Conservation (phyloP, 345 rosid species). For the Ceriops zippeliana region DNA sequence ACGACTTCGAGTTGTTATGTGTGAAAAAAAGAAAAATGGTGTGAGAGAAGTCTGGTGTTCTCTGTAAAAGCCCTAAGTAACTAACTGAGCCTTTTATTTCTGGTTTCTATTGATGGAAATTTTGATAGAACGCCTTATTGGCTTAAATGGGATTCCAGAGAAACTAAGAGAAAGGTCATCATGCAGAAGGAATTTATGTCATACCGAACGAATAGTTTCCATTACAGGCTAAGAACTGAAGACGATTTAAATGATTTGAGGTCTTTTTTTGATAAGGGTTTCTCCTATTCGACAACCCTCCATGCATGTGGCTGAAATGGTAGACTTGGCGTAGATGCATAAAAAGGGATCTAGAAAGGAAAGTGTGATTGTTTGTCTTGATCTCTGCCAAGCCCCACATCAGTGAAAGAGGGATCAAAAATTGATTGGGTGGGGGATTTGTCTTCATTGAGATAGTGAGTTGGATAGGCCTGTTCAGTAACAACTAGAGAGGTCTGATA, state of each 20-base stretch:
- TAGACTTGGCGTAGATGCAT: background rate
- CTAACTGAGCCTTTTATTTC: background rate
- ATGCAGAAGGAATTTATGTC: constrained; percentile 21
- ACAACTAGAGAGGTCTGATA: constrained; percentile 24
- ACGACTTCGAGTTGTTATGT: background rate
- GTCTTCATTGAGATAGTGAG: constrained; percentile 32
- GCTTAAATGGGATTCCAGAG: constrained; percentile 27
- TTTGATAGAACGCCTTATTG: constrained; percentile 15
- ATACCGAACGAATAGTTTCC: constrained; percentile 19
- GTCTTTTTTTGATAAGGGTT: constrained; percentile 7
- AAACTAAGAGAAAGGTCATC: constrained; percentile 11
- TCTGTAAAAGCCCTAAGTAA: constrained; percentile 20
- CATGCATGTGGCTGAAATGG: constrained; percentile 11
- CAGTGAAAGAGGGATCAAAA: constrained; percentile 27
- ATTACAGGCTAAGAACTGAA: constrained; percentile 10
- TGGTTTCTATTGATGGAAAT: constrained; percentile 6
- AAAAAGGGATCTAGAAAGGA: constrained; percentile 18
- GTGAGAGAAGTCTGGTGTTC: background rate
- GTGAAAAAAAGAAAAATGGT: background rate
- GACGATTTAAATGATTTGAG: constrained; percentile 13
- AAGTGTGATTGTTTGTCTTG: constrained; percentile 34
- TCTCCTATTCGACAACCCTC: constrained; percentile 18
- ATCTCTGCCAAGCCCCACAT: constrained; percentile 23
- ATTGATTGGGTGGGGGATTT: constrained; percentile 29
- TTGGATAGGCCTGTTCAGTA: constrained; percentile 20